Base-by-base conservation (phyloP, 148 eudicot species). In the Rhododendron williamsianum region DNA sequence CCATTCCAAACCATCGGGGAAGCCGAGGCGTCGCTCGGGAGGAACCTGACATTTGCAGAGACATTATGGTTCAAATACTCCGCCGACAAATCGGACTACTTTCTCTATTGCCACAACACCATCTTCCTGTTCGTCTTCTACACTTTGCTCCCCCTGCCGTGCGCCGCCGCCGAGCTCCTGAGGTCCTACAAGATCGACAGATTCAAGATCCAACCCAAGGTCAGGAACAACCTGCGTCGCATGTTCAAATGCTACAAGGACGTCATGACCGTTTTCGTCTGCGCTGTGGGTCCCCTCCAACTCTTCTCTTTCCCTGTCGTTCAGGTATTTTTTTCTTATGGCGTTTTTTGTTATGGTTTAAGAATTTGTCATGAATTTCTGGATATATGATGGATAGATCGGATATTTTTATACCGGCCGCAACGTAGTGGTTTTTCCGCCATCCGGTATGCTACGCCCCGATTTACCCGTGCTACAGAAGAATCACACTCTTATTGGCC, bases 41-140 rank as follows among this genome's bases (percentile, higher is more conserved):
- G 96, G 35, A 90, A 87, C 76, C 78, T 94, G 9, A 86, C 95
- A 3, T 88, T 83, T 83, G 84, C 85, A 45, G 98, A 94, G 84
- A 93, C 92, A 9, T 73, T 91, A n/a, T 94, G 98, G 98, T 86
- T 89, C 74, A 92, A 92, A 7, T 94, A 94, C 89, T 91, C 98
- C 9, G 92, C 91, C 1, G 77, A 87, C 36, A 94, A 93, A 88
- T 91, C 96, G 2, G 93, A 95, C 85, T 92, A 89, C 80, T 86
- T 89, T 43, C 86, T 95, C 13, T 95, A 89, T 63, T 93, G 94
- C 72, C 94, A 93, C 80, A 95, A 93, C 90, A 92, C 93, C 27
- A n/a, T 93, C 30, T 92, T 93, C 85, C 89, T 93, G 78, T 87
- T 92, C 87, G 3, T 91, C 13, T 86, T 92, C 84, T 95, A 91